These are phyloP conservation scores for Ceratobasidium sp. DNA, from an alignment of 1,284 basidiomycete species.

Conservation along the genomic window DNA sequence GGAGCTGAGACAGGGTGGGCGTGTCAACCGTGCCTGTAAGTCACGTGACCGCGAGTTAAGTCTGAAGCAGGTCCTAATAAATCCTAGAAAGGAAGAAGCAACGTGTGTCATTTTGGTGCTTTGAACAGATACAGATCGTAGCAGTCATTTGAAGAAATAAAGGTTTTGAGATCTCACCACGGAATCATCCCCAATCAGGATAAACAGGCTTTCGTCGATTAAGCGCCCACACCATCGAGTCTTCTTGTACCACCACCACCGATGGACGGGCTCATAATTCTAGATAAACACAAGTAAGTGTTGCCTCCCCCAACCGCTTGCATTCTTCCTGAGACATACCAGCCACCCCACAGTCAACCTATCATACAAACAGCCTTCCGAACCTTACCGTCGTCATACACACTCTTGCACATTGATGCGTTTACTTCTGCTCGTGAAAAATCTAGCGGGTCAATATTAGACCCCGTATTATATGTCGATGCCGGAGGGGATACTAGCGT, in stretches of 20 bases:
- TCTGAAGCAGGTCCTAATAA: background rate
- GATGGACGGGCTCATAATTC: conserved; percentile 91
- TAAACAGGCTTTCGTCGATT: no score
- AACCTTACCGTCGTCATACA: conserved; percentile 80
- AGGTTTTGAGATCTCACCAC: no score
- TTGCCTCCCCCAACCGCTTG: conserved; percentile 3
- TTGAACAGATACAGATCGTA: no score
- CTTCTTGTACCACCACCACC: conserved; percentile 49
- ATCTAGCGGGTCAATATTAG: conserved; percentile 60
- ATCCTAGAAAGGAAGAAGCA: background rate
- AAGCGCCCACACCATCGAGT: background rate
- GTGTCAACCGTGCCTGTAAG: conserved; percentile 11
- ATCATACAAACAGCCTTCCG: conserved; percentile 94
- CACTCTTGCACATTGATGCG: conserved; percentile 87
- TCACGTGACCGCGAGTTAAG: conserved; percentile 26
- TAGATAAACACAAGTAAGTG: conserved; percentile 82
- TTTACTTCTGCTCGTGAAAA: conserved; percentile 79
- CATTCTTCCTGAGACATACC: conserved; percentile 42
- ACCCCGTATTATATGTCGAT: conserved; percentile 76
- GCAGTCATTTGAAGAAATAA: background rate
- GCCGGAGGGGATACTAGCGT: conserved; percentile 66
- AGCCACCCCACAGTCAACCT: conserved; percentile 68
- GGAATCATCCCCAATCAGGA: no score
- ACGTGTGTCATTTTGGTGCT: background rate
- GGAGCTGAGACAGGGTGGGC: background rate